Base-by-base conservation (phyloP, 2,329 filamentous ascomycete species). In the Aaosphaeria arxii region DNA sequence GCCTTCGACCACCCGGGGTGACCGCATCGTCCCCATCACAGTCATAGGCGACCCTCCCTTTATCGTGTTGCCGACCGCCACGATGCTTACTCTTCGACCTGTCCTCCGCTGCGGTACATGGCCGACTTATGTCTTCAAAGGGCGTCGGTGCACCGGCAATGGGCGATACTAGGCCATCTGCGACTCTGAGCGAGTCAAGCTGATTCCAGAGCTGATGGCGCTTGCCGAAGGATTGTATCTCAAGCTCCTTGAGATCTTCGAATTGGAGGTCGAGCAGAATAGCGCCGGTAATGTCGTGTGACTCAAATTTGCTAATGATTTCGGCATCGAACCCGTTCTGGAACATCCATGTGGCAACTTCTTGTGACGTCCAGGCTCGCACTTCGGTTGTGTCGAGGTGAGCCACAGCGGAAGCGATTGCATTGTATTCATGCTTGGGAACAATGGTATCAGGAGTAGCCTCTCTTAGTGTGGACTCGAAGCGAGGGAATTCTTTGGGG, bases 251-350 rank as follows among this genome's bases (percentile, higher is more conserved):
- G 48, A 94, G 74, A 60, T 94, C 91, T 54, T 95, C 90, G 58
- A 92, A 91, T 64, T 95, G 91, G 40, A 99, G 76, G n/a, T 92
- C 91, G 45, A 95, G 84, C 17, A 97, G 76, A 47, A 97, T 89
- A 4, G 84, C 80, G 11, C 92, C 92, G 29, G 87, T 90, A 68
- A 99, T 96, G 65, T 99, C 92, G 69, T 99, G 95, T 61, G 87
- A 82, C 52, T 91, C 80, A 62, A 99, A 96, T 58, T 87, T 89
- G 62, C 95, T 86, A 7, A 94, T 86, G 44, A 92, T 79, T 5
- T 79, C 74, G 44, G 83, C 74, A 66, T 96, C 91, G 65, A 95
- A 85, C 58, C 89, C 90, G 40, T 85, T 83, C 67, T 89, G 83
- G 62, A 86, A 82, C 90, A 96, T 94, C 82, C 89, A 94, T 63